phyloP scores from a whole-genome alignment of 1,284 basidiomycete genomes.

The Ustilago sp. region DNA sequence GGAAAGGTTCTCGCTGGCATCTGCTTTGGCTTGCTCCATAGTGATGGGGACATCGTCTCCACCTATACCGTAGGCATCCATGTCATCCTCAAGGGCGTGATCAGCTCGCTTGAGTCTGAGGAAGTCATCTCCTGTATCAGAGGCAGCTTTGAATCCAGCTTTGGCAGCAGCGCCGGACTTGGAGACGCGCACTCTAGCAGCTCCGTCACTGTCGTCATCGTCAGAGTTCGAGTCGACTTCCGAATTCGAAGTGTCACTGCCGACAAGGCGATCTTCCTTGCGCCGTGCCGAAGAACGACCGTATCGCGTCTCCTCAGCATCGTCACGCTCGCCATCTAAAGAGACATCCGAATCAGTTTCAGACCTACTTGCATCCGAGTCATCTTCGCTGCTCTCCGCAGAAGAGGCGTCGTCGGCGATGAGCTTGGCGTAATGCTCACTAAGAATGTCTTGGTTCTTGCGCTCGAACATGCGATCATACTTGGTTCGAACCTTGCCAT shows the following conservation, averaged over 20 bases:
- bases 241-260: slow-evolving; percentile 63
- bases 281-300: slow-evolving; percentile 21
- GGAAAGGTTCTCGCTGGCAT: slow-evolving; percentile 71
- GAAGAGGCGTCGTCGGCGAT: slow-evolving; percentile 73
- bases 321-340: slow-evolving; percentile 17
- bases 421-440: slow-evolving; percentile 89
- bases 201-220: slow-evolving; percentile 4
- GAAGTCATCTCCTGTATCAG: slow-evolving; percentile 79
- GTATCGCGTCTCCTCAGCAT: slow-evolving; percentile 44
- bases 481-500: slow-evolving; percentile 76
- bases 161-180: slow-evolving; percentile 13
- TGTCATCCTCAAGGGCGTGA: slow-evolving; percentile 76
- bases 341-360: slow-evolving; percentile 19
- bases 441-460: slow-evolving; percentile 93
- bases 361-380: slow-evolving; percentile 20
- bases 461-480: slow-evolving; percentile 98
- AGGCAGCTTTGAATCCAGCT: neutral
- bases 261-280: slow-evolving; percentile 42
- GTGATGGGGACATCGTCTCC: slow-evolving; percentile 26
- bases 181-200: slow-evolving; percentile 1
- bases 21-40: slow-evolving; percentile 68
- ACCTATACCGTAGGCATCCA: slow-evolving; percentile 42
- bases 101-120: slow-evolving; percentile 91
- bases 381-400: slow-evolving; percentile 21
- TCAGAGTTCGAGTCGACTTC: slow-evolving; percentile 45